Evolutionary conservation across 1,139 yeast species (phyloP), one percentile per base, ranked within the genome.

Genomic region (Kurtzmaniella quercitrusa): DNA sequence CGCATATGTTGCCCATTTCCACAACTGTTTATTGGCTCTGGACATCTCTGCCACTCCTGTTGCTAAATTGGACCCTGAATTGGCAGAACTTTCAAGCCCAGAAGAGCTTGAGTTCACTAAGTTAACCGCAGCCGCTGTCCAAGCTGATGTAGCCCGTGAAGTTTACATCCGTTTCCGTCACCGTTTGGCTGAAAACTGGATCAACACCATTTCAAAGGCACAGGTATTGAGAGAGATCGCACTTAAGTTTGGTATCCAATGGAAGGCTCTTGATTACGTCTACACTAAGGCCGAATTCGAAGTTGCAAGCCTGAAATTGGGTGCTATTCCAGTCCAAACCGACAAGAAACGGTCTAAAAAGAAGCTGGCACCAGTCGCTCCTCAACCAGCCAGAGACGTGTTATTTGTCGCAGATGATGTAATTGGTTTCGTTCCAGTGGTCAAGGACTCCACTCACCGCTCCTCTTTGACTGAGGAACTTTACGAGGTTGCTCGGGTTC

Each of bases 211-310:
- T 38, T 65, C 61, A 35, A 71, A 76, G 14, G 50, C 66, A 22
- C 76, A 76, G 45, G 59, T 88, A 43, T 70, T 88, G 57, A 80
- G 93, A 66, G 88, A 84, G 50, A 72, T 89, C 47, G 82, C 96
- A 14, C 56, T 72, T 44, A 84, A 86, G 63, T 79, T 83, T 52
- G 98, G 98, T 65, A 78, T 93, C 45, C 98, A 93, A 68, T 84
- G 96, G 88, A 67, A 70, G 50, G 61, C 78, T n/a, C 72, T 67
- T 48, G 61, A 68, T 16, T 83, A 78, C 57, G 66, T 61, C 12
- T 80, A 80, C 57, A 71, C 78, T 35, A 58, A 59, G 42, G 78
- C 71, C 40, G 65, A 65, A 21, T 71, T 76, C 47, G 79, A 73
- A 39, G 53, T 54, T 6, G 66, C 60, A 34, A 50, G 54, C 36